A percentile compares a stretch with the other conserved stretches of the same genome.
phyloP scores from a whole-genome alignment of 805 yeast genomes.

The Ogataea nitratoaversa region DNA sequence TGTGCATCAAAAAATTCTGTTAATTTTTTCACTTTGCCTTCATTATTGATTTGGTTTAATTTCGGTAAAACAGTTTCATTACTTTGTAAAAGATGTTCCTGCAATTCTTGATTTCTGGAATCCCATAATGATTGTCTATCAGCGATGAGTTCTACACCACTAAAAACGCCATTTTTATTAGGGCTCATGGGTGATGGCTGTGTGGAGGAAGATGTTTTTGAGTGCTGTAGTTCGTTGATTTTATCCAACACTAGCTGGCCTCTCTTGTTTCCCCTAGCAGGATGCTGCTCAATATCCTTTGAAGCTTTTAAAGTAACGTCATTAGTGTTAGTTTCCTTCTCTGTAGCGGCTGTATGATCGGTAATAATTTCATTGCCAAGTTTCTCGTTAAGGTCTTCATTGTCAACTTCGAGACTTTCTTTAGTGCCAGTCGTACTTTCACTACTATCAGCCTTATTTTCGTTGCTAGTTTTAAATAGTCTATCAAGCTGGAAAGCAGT shows the following conservation, averaged over 20 bases:
- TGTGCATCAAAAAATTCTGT: constrained; percentile 70
- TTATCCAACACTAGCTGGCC: constrained; percentile 22
- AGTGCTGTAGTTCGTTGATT: constrained; percentile 21
- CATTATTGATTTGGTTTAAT: constrained; percentile 12
- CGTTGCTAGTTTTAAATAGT: constrained; percentile 48
- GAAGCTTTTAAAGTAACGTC: background rate
- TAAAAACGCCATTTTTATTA: background rate
- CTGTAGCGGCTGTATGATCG: too few relatives aligned
- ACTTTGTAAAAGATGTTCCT: constrained; percentile 17
- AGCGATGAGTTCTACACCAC: background rate
- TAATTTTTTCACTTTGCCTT: constrained; percentile 55
- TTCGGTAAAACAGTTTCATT: constrained; percentile 16
- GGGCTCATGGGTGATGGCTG: constrained; percentile 4
- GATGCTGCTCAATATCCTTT: constrained; percentile 1
- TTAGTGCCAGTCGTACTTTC: constrained; percentile 10
- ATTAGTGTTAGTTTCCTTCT: too few relatives aligned
- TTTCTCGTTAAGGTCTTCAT: constrained; percentile 10
- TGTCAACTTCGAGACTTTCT: constrained; percentile 12
- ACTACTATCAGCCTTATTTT: constrained; percentile 28
- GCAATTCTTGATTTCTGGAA: constrained; percentile 18
- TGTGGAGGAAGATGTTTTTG: constrained; percentile 5
- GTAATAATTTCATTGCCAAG: background rate
- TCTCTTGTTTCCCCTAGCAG: constrained; percentile 13
- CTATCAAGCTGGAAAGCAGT: constrained; percentile 83
- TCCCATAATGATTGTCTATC: constrained; percentile 22